A percentile compares a stretch with the other conserved stretches of the same genome.
Conservation (phyloP, 2,329 filamentous ascomycete genomes). For the Uncinocarpus reesii region DNA sequence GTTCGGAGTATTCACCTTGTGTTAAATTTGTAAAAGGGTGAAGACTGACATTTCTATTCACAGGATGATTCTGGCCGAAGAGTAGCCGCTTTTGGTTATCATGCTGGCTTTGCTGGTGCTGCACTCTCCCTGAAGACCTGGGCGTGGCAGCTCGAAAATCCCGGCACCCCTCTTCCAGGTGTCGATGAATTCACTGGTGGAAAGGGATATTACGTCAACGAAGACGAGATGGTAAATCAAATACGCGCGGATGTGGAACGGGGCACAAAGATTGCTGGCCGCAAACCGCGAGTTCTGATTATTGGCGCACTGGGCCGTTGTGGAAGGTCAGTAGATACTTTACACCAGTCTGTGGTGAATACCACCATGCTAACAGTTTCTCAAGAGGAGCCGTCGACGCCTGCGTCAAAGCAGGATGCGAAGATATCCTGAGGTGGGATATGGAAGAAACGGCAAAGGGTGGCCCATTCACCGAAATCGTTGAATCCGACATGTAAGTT, state of each 20-base stretch:
- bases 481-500: constrained; percentile 46
- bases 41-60: neutral
- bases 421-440: constrained; percentile 62
- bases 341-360: neutral
- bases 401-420: constrained; percentile 61
- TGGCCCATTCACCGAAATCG: constrained; percentile 70
- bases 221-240: constrained; percentile 60
- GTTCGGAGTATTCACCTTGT: constrained; percentile 3
- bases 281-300: constrained; percentile 63
- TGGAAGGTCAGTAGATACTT: constrained; percentile 14
- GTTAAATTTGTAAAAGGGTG: neutral
- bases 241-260: constrained; percentile 61
- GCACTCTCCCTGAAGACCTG: constrained; percentile 69
- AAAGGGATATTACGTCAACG: constrained; percentile 47
- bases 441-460: constrained; percentile 66
- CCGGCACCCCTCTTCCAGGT: constrained; percentile 55
- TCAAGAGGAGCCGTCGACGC: constrained; percentile 75
- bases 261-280: constrained; percentile 57
- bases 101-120: constrained; percentile 61
- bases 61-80: constrained; percentile 18
- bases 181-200: constrained; percentile 45
- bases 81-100: constrained; percentile 39
- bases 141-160: constrained; percentile 69
- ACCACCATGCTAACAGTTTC: neutral
- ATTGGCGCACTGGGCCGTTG: constrained; percentile 56